phyloP scores from a whole-genome alignment of 306 rosid species.

The Fragaria ananassa region DNA sequence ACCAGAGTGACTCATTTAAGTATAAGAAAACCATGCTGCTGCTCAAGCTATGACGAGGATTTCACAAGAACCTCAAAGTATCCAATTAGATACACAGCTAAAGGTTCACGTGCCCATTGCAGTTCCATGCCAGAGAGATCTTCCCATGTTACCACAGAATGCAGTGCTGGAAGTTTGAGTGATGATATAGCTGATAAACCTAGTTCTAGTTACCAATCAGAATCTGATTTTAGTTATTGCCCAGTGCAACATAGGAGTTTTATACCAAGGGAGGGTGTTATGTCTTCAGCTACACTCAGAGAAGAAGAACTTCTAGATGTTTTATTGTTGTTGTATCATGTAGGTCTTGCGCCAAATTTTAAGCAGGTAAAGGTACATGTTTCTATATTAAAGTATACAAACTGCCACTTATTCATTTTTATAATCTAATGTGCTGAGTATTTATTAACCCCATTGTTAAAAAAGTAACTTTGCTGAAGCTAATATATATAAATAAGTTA shows the following conservation, averaged over 20 bases:
- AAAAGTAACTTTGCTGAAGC: neutral
- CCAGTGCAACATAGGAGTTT: conserved; percentile 49
- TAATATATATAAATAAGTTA: neutral
- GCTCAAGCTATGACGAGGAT: conserved; percentile 76
- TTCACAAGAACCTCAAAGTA: conserved; percentile 58
- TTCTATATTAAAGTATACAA: neutral
- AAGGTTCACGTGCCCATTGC: conserved; percentile 67
- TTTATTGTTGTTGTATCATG: conserved; percentile 77
- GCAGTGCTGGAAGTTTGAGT: conserved; percentile 65
- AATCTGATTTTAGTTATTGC: conserved; percentile 64
- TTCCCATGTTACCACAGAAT: conserved; percentile 48
- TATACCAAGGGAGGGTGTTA: conserved; percentile 65
- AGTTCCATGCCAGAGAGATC: conserved; percentile 73
- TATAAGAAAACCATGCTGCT: conserved; percentile 86
- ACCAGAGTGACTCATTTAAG: conserved; percentile 76
- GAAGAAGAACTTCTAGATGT: conserved; percentile 92
- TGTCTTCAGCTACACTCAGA: conserved; percentile 51
- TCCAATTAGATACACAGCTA: conserved; percentile 56
- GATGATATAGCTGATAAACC: conserved; percentile 89
- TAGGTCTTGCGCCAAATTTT: conserved; percentile 87
- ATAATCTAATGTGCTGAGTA: neutral
- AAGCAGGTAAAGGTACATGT: conserved; percentile 59
- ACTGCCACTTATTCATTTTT: neutral
- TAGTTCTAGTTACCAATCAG: conserved; percentile 81
- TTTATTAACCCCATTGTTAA: neutral